Percentiles rank a stretch among this genome's conserved stretches.
Conservation (phyloP, 1,284 basidiomycete species). For the Veloboletus limbatus region DNA sequence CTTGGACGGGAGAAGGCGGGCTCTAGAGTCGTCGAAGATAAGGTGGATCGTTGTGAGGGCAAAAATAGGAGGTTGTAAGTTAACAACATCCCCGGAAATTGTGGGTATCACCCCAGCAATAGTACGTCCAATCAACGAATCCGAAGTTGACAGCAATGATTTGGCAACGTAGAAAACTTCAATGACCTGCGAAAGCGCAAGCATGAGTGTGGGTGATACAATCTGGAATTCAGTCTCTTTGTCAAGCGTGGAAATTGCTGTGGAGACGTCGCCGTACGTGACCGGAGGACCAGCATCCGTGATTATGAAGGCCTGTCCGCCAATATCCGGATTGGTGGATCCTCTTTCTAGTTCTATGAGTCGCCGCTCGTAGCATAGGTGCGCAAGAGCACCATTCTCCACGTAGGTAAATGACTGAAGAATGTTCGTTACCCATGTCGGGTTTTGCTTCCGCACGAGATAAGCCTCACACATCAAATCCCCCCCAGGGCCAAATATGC, state of each 20-base stretch:
- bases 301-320: conserved; percentile 64
- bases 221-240: conserved; percentile 51
- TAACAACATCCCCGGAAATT: conserved; percentile 52
- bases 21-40: conserved; percentile 68
- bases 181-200: conserved; percentile 51
- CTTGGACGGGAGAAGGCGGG: conserved; percentile 51
- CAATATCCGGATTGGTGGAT: conserved; percentile 55
- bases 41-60: conserved; percentile 60
- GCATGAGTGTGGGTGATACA: conserved; percentile 55
- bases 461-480: conserved; percentile 64
- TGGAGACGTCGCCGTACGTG: conserved; percentile 61
- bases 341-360: conserved; percentile 48
- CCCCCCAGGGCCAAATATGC: conserved; percentile 69
- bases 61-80: conserved; percentile 68
- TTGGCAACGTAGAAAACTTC: conserved; percentile 53
- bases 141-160: conserved; percentile 35
- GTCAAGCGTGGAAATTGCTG: conserved; percentile 45
- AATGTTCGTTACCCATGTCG: conserved; percentile 56
- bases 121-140: conserved; percentile 30
- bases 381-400: conserved; percentile 69
- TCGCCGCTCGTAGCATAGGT: conserved; percentile 69
- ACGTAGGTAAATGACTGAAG: conserved; percentile 67
- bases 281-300: conserved; percentile 60
- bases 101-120: conserved; percentile 45
- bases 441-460: conserved; percentile 55